These are phyloP conservation scores for Lasiodiplodia hormozganensis DNA, from an alignment of 2,329 filamentous ascomycete species.

Conservation along the genomic window DNA sequence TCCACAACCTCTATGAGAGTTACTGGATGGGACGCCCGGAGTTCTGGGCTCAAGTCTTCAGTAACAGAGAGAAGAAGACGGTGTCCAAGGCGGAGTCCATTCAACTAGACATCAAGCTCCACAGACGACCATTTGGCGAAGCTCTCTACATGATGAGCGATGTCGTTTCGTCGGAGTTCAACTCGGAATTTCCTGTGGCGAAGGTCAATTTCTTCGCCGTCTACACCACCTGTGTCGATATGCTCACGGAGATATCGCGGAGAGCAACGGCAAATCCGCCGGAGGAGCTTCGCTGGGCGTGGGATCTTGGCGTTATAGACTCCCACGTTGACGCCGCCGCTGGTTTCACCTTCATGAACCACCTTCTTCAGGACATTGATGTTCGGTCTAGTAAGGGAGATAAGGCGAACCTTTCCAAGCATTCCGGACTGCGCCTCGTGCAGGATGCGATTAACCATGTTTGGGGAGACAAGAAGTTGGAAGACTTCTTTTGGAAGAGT, in stretches of 20 bases:
- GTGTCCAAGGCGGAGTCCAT: constrained; percentile 8
- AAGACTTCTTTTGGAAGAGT: constrained; percentile 16
- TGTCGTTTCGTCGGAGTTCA: constrained; percentile 9
- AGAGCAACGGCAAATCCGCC: not conserved
- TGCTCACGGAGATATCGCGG: constrained; percentile 4
- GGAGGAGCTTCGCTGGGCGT: constrained; percentile 1
- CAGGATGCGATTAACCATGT: constrained; percentile 1
- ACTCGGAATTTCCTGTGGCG: not conserved
- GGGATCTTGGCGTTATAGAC: not conserved
- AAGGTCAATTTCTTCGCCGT: constrained; percentile 19
- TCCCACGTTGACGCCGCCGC: constrained; percentile 9
- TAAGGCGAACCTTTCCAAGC: not conserved
- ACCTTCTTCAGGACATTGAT: constrained; percentile 1
- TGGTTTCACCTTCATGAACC: constrained; percentile 4
- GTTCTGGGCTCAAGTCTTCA: constrained; percentile 19
- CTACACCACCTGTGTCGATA: constrained; percentile 14
- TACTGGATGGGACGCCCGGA: not conserved
- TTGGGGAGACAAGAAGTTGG: constrained; percentile 4
- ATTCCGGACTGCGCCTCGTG: constrained; percentile 4
- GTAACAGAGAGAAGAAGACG: constrained; percentile 5
- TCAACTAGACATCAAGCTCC: constrained; percentile 2
- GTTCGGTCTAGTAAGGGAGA: not conserved
- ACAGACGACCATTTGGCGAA: constrained; percentile 1
- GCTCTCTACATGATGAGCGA: constrained; percentile 14
- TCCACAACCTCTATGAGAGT: constrained; percentile 4